These are phyloP conservation scores for Amaranthus palmeri DNA, from an alignment of 148 eudicot genomes.

Conservation along the genomic window DNA sequence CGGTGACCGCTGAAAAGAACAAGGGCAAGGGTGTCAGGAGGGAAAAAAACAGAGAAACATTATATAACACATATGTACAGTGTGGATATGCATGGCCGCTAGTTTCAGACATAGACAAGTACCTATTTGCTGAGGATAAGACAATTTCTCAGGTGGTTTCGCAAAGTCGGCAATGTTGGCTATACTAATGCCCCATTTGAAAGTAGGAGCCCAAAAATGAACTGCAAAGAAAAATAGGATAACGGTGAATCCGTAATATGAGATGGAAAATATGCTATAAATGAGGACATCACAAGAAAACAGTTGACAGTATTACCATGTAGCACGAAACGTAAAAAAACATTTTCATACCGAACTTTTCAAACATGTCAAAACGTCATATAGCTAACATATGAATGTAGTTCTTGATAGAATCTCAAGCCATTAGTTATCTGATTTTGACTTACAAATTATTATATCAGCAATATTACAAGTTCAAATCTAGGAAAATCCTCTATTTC, in stretches of 20 bases:
- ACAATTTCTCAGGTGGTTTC: constrained; percentile 80
- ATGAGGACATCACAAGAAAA: background rate
- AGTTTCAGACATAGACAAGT: constrained; percentile 2
- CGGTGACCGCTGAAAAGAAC: constrained; percentile 58
- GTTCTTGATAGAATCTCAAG: background rate
- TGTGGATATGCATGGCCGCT: background rate
- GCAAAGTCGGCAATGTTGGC: constrained; percentile 84
- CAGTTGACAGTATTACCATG: background rate
- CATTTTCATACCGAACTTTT: background rate
- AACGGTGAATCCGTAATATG: background rate
- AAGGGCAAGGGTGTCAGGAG: constrained; percentile 12
- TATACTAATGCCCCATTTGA: constrained; percentile 95
- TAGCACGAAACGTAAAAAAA: background rate
- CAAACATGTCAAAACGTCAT: background rate
- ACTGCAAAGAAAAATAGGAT: constrained; percentile 41
- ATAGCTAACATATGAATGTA: background rate
- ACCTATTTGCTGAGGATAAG: constrained; percentile 96
- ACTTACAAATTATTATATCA: background rate
- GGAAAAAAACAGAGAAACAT: background rate
- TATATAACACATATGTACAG: background rate
- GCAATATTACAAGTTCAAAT: background rate
- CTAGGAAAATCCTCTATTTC: background rate
- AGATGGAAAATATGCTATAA: background rate
- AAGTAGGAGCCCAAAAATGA: constrained; percentile 99
- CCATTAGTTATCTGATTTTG: background rate